These are phyloP conservation scores for Thinopyrum elongatum DNA, from an alignment of 176 grass and related monocot species.

Conservation along the genomic window DNA sequence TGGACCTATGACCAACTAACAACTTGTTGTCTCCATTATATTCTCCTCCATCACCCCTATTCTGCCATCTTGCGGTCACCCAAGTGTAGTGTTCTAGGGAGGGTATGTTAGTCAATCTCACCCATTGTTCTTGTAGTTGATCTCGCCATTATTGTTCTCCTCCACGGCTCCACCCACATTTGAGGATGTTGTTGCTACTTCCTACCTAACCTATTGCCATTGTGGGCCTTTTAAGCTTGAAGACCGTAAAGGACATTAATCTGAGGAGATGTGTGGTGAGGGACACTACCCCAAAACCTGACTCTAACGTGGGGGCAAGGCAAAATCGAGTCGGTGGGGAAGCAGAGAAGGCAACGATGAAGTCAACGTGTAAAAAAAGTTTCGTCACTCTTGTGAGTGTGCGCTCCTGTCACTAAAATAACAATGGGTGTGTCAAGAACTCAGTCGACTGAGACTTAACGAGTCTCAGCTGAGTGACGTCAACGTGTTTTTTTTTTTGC, in stretches of 20 bases:
- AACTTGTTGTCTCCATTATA: not conserved
- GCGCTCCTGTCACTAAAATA: no score
- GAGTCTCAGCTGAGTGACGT: no score
- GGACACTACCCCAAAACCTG: not conserved
- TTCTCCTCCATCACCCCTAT: not conserved
- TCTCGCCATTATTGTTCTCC: not conserved
- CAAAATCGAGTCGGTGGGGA: not conserved
- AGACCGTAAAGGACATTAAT: not conserved
- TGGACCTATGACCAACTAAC: no score
- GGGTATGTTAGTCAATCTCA: not conserved
- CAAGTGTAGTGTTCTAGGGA: not conserved
- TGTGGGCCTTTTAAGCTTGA: not conserved
- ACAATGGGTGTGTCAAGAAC: no score
- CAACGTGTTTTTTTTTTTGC: no score
- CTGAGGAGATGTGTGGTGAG: fast-evolving
- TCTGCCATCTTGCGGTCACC: not conserved
- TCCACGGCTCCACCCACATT: not conserved
- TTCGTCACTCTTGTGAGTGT: no score
- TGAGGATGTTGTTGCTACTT: not conserved
- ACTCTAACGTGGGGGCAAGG: not conserved
- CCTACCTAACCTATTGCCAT: not conserved
- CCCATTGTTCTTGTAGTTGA: not conserved
- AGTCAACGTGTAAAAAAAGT: no score
- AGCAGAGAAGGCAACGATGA: not conserved
- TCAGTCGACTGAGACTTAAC: no score